Evolutionary conservation across 495 filamentous ascomycete genomes (phyloP), one percentile per base, ranked within the genome.

Genomic region (Aspergillus homomorphus): DNA sequence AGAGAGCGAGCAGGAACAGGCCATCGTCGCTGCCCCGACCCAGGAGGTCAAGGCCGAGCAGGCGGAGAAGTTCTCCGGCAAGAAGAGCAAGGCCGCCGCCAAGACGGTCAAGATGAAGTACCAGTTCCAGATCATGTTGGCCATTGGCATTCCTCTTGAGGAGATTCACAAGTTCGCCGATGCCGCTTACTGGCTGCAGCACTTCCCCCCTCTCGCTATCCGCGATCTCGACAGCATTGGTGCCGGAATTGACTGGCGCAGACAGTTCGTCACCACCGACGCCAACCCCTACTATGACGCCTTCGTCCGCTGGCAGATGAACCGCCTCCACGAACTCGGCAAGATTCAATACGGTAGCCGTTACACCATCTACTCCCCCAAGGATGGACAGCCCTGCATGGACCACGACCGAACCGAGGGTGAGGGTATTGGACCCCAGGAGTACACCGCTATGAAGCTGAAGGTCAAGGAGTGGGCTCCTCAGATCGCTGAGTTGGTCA

Each of bases 261-360:
- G 93, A 64, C 85, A 88, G 53, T 89, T 98, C 61, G 88, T 96
- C 23, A 98, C 93, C 8, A 98, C 93, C 10, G 93, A 98, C 67
- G 92, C 91, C 2, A 98, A 98, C 77, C 92, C 92, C 3, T 97
- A 95, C 75, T 98, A 93, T 70, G 92, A 98, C 70, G 84, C 91
- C 18, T 98, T 98, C 65, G 88, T 98, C 23, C 80, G 90, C 63
- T 98, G 93, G 93, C 93, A 98, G 76, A 98, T 97, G 92, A 92
- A 89, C 70, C 88, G 89, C 56, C 82, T 98, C 18, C 87, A 87
- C 71, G 89, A 96, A 70, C 81, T 96, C 49, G 82, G 89, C 52
- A 98, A 97, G 79, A 95, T 98, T 64, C 85, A 89, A 78, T 98
- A 93, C 70, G 93, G 92, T 50, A 92, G 89, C 76, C 82, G 94